Evolutionary conservation across 192 early-diverging fungal species (phyloP).

Genomic region (Podochytrium sp.): DNA sequence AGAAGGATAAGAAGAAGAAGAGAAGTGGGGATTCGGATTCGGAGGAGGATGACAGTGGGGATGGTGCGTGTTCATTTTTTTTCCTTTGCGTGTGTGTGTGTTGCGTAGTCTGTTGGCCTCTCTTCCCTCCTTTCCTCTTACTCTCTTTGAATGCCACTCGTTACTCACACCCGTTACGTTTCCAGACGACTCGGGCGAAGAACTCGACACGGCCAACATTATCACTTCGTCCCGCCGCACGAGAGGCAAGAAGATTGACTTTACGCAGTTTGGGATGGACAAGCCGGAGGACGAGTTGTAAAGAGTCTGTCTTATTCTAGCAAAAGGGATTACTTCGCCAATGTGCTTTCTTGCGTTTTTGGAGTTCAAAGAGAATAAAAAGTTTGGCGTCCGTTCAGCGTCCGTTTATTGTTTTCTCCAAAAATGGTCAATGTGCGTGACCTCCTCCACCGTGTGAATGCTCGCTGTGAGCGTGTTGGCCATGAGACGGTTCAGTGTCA

Average conservation of each 20-base stretch:
- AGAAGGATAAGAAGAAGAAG: conserved; percentile 46
- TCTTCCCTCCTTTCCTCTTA: too few relatives aligned
- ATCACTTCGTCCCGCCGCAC: conserved; percentile 69
- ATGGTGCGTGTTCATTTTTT: conserved; percentile 35
- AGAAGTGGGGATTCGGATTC: conserved; percentile 25
- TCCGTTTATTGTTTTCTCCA: background rate
- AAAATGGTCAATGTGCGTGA: background rate
- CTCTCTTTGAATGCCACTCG: too few relatives aligned
- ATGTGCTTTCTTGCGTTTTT: too few relatives aligned
- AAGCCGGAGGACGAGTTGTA: conserved; percentile 31
- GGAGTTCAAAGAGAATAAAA: too few relatives aligned
- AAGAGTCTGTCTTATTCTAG: background rate
- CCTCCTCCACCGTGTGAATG: background rate
- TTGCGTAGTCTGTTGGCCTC: too few relatives aligned
- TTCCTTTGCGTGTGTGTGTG: background rate
- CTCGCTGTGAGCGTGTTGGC: background rate
- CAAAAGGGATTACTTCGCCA: too few relatives aligned
- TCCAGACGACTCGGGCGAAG: conserved; percentile 9
- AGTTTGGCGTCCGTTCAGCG: too few relatives aligned
- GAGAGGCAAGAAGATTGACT: conserved; percentile 75
- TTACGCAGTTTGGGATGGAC: conserved; percentile 68
- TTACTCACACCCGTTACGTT: background rate
- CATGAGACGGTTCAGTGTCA: background rate
- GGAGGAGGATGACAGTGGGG: conserved; percentile 46
- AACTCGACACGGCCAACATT: conserved; percentile 65